A percentile compares a stretch with the other conserved stretches of the same genome.
These are phyloP conservation scores for Solanum rostratum DNA, from an alignment of 257 asterid species.

Conservation along the genomic window DNA sequence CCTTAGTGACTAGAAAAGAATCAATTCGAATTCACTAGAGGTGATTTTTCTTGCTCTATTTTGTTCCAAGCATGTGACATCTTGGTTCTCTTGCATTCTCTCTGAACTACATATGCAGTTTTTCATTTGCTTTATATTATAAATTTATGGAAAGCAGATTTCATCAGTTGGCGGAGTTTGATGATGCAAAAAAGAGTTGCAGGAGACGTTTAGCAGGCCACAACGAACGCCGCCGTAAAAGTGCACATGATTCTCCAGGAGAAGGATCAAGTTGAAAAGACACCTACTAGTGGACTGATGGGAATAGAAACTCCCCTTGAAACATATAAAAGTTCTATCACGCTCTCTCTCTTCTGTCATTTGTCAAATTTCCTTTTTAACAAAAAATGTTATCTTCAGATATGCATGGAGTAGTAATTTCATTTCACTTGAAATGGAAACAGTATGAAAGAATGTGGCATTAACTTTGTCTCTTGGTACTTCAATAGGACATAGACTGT, in stretches of 20 bases:
- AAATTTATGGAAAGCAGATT: conserved; percentile 37
- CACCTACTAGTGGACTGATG: not conserved
- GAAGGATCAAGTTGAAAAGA: conserved; percentile 16
- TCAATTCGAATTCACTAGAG: not conserved
- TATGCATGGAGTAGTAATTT: not conserved
- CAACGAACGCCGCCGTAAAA: conserved; percentile 84
- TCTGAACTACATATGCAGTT: not conserved
- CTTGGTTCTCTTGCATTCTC: not conserved
- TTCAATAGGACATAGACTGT: not conserved
- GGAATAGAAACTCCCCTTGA: not conserved
- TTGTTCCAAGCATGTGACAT: not conserved
- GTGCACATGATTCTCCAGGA: conserved; percentile 50
- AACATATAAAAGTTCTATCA: conserved; percentile 2
- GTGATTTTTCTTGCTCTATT: not conserved
- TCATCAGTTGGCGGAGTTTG: conserved; percentile 71
- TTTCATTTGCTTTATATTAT: not conserved
- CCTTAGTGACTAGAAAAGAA: not conserved
- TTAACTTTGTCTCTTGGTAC: not conserved
- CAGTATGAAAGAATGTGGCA: not conserved
- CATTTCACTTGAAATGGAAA: not conserved
- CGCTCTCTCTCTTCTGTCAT: conserved; percentile 95
- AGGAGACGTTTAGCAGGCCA: conserved; percentile 89
- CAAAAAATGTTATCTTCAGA: not conserved
- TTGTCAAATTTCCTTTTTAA: conserved; percentile 12
- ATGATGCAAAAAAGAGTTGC: conserved; percentile 80